A percentile compares a stretch with the other conserved stretches of the same genome.
These are phyloP conservation scores for Nicotiana otophora DNA, from an alignment of 257 asterid species.

Conservation along the genomic window DNA sequence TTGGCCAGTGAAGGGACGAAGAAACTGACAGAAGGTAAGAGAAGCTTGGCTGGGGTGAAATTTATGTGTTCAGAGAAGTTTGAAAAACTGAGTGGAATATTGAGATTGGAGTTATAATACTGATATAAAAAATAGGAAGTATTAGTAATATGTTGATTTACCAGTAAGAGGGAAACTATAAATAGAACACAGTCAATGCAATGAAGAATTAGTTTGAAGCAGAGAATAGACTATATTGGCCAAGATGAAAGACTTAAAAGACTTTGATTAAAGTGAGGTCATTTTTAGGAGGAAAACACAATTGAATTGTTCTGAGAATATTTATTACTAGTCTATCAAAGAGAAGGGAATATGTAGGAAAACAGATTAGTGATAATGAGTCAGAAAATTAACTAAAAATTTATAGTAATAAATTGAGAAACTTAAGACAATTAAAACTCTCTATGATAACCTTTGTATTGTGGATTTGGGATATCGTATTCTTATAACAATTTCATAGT, in stretches of 20 bases:
- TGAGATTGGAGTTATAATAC: no score
- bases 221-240: no score
- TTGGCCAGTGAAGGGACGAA: neutral
- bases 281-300: neutral
- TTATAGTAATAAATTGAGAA: neutral
- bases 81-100: neutral
- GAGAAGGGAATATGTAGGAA: neutral
- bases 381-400: neutral
- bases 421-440: neutral
- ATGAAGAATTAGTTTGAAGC: no score
- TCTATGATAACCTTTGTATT: neutral
- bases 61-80: neutral
- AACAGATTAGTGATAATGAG: neutral
- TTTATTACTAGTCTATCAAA: neutral
- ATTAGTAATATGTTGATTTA: no score
- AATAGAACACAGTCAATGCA: no score
- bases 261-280: neutral
- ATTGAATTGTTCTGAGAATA: neutral
- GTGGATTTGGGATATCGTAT: neutral
- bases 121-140: no score
- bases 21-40: neutral
- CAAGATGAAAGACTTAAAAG: no score
- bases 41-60: neutral
- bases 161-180: no score
- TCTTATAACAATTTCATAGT: neutral